These are phyloP conservation scores for Colletotrichum lini DNA, from an alignment of 2,329 filamentous ascomycete species.

Conservation along the genomic window DNA sequence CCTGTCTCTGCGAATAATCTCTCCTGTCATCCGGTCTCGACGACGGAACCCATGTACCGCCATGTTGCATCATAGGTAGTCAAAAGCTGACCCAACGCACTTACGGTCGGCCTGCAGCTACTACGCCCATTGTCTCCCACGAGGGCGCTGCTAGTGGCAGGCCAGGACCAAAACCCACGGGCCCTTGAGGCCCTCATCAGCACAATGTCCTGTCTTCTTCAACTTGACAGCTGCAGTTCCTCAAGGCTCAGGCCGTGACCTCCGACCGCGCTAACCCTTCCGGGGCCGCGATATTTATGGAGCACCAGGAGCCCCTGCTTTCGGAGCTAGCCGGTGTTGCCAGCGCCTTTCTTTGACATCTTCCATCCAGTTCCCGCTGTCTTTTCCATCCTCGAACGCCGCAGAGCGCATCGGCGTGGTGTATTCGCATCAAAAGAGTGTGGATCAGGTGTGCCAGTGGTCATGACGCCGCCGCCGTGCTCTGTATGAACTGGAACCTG, in stretches of 20 bases:
- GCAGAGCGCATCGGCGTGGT: constrained; percentile 14
- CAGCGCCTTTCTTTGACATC: constrained; percentile 23
- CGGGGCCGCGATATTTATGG: neutral
- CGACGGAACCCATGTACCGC: no score
- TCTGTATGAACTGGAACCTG: neutral
- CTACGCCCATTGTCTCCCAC: neutral
- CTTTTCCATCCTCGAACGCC: neutral
- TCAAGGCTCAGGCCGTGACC: constrained; percentile 15
- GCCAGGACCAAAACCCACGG: constrained; percentile 3
- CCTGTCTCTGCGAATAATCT: neutral
- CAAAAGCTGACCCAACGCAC: neutral
- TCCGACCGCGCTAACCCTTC: constrained; percentile 30
- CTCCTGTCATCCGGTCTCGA: neutral
- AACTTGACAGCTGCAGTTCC: constrained; percentile 34
- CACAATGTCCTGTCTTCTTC: constrained; percentile 33
- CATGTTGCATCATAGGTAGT: neutral
- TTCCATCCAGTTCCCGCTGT: neutral
- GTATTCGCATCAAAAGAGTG: constrained; percentile 2
- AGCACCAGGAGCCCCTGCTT: constrained; percentile 14
- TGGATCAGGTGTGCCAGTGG: neutral
- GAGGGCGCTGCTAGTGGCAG: neutral
- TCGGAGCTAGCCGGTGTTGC: constrained; percentile 35
- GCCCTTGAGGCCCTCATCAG: neutral
- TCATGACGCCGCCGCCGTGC: neutral
- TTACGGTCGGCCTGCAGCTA: neutral